phyloP scores from a whole-genome alignment of 208 protist genomes.

The Leishmania amazonensis region DNA sequence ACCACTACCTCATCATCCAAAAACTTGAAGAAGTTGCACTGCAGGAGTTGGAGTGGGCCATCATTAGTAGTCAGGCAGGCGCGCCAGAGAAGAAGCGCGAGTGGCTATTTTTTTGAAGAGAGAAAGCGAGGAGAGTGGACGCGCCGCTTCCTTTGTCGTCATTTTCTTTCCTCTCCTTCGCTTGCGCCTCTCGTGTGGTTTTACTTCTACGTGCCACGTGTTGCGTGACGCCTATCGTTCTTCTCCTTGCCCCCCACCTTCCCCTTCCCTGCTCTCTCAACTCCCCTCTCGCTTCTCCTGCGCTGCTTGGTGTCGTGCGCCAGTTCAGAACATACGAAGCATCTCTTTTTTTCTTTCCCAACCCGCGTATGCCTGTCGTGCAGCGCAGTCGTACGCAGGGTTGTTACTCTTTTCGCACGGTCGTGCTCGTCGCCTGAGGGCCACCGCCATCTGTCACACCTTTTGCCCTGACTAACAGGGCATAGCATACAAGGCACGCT shows the following conservation, averaged over 20 bases:
- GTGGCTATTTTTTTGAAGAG: not conserved
- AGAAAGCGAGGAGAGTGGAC: not conserved
- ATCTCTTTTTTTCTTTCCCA: not conserved
- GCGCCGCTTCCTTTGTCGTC: not conserved
- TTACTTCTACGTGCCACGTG: not conserved
- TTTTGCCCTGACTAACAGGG: not conserved
- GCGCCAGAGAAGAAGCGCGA: not conserved
- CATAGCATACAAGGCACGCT: not conserved
- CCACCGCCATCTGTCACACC: not conserved
- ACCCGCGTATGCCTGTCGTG: not conserved
- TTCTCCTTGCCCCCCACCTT: not conserved
- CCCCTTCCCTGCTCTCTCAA: not conserved
- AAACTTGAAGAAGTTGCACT: not conserved
- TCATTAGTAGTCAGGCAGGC: not conserved
- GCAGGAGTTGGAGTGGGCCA: not conserved
- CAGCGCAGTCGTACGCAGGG: not conserved
- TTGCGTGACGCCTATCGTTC: not conserved
- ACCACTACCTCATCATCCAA: not conserved
- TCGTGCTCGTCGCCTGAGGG: not conserved
- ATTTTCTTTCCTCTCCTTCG: not conserved
- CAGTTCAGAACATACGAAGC: not conserved
- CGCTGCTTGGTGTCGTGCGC: not conserved
- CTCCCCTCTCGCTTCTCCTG: not conserved
- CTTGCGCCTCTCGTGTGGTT: constrained; percentile 5
- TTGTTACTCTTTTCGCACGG: not conserved